A percentile compares a stretch with the other conserved stretches of the same genome.
Evolutionary conservation across 2,329 filamentous ascomycete genomes (phyloP).

Genomic region (Apiospora marii): DNA sequence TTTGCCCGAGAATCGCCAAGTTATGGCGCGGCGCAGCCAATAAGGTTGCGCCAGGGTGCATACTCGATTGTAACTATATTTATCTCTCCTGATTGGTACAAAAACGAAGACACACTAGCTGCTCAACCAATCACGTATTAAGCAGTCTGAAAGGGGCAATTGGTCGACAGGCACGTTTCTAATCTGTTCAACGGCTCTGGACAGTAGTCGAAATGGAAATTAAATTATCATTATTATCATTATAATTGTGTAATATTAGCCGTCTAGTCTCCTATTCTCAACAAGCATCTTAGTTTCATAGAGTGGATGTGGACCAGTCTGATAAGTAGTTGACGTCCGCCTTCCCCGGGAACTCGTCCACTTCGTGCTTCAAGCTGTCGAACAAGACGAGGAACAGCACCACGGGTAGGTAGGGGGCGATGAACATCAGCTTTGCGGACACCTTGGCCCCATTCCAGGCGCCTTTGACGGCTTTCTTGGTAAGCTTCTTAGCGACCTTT

Average conservation of each 20-base stretch:
- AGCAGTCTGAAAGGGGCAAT: too few species aligned
- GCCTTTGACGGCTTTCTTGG: not conserved
- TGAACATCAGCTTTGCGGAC: not conserved
- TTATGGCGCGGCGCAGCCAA: not conserved
- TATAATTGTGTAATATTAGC: too few species aligned
- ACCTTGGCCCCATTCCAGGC: not conserved
- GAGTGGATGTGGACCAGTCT: not conserved
- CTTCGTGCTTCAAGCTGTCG: not conserved
- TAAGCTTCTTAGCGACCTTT: not conserved
- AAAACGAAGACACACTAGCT: not conserved
- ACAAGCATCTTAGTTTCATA: not conserved
- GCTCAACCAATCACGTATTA: too few species aligned
- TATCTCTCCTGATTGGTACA: not conserved
- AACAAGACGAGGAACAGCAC: not conserved
- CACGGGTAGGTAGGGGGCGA: not conserved
- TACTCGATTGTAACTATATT: too few species aligned
- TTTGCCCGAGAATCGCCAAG: not conserved
- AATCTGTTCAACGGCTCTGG: too few species aligned
- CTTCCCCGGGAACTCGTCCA: not conserved
- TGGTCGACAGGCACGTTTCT: too few species aligned
- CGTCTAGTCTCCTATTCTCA: not conserved
- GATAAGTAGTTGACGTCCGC: not conserved
- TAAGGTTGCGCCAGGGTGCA: too few species aligned
- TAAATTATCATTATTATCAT: too few species aligned
- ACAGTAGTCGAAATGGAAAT: not conserved